phyloP scores from a whole-genome alignment of 805 yeast species.

The Cephaloascus albidus region DNA sequence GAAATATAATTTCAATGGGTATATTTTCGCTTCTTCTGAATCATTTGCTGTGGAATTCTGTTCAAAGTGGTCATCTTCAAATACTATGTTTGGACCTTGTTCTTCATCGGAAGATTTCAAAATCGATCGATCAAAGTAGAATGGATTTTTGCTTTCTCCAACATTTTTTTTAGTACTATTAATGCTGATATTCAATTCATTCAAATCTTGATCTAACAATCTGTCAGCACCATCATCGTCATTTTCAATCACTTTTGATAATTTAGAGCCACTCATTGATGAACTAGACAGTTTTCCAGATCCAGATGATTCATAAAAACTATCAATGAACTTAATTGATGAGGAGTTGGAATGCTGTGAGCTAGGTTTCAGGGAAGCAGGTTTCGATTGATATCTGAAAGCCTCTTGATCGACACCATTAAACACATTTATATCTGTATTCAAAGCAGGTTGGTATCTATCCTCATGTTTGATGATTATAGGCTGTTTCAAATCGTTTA shows the following conservation, averaged over 20 bases:
- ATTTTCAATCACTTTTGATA: background rate
- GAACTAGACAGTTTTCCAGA: background rate
- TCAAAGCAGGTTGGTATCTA: conserved; percentile 37
- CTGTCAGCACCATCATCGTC: conserved; percentile 6
- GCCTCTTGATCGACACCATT: conserved; percentile 28
- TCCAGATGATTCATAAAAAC: background rate
- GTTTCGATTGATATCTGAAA: conserved; percentile 7
- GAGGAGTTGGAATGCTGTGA: background rate
- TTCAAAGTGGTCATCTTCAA: conserved; percentile 13
- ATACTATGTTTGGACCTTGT: conserved; percentile 2
- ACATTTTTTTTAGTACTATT: conserved; percentile 4
- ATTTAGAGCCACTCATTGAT: background rate
- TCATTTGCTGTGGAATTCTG: background rate
- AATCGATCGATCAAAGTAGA: conserved; percentile 4
- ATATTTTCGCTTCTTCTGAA: conserved; percentile 2
- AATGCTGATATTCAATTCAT: conserved; percentile 12
- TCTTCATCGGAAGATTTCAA: conserved; percentile 1
- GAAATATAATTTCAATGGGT: conserved; percentile 18
- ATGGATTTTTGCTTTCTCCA: conserved; percentile 1
- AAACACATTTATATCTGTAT: conserved; percentile 26
- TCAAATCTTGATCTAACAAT: conserved; percentile 17
- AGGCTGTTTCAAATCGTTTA: conserved; percentile 67
- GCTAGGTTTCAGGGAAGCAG: background rate
- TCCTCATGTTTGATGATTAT: conserved; percentile 48
- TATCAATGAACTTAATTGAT: background rate